phyloP scores from a whole-genome alignment of 208 protist species.

The Phytomonas sp. region DNA sequence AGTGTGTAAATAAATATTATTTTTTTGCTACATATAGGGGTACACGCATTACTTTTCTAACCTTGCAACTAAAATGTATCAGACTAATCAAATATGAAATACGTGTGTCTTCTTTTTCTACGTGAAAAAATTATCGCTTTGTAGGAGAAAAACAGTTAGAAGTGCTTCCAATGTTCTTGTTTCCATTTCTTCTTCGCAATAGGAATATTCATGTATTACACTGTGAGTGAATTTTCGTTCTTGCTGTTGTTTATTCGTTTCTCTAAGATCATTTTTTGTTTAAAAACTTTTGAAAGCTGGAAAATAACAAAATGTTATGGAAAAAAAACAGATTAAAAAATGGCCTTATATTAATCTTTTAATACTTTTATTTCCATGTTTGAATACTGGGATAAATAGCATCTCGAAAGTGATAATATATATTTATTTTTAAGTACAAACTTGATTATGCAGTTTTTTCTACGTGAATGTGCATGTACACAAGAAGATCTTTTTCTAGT shows the following conservation, averaged over 20 bases:
- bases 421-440: not conserved
- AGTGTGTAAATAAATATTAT: not conserved
- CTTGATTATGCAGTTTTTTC: not conserved
- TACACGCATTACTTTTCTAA: not conserved
- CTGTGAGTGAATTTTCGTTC: too few relatives aligned
- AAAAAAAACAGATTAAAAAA: not conserved
- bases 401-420: not conserved
- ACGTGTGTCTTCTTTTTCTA: not conserved
- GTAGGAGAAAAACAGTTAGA: not conserved
- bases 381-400: not conserved
- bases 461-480: not conserved
- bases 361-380: not conserved
- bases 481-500: too few relatives aligned
- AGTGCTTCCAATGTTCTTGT: not conserved
- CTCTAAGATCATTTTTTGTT: not conserved
- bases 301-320: not conserved
- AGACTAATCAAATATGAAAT: not conserved
- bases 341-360: not conserved
- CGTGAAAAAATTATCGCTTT: conserved; percentile 2
- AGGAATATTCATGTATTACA: not conserved
- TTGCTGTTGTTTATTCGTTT: not conserved
- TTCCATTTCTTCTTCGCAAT: not conserved
- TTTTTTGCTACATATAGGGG: not conserved
- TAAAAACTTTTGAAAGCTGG: not conserved
- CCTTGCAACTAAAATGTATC: not conserved